Conservation (phyloP, 495 filamentous ascomycete species). For the Astrothelium macrocarpum region DNA sequence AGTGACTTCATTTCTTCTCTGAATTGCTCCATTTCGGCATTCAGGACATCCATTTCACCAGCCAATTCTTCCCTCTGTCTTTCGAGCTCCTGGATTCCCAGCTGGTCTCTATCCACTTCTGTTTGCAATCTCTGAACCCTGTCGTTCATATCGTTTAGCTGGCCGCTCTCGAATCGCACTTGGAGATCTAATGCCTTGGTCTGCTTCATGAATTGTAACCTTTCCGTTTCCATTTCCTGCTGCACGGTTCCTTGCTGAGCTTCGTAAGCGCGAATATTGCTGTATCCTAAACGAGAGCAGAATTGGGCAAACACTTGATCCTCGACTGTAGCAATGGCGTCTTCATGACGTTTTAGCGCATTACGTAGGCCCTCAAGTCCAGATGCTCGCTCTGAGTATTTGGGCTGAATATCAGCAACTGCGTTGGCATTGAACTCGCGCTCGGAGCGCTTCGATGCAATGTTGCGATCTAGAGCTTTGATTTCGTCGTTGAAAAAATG, state of each 20-base stretch:
- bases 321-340: conserved; percentile 74
- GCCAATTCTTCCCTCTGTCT: conserved; percentile 64
- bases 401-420: conserved; percentile 64
- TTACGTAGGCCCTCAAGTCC: conserved; percentile 56
- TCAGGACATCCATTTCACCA: conserved; percentile 57
- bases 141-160: conserved; percentile 55
- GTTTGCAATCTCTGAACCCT: conserved; percentile 59
- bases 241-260: conserved; percentile 84
- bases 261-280: conserved; percentile 85
- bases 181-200: conserved; percentile 70
- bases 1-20: conserved; percentile 59
- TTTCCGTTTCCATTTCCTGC: conserved; percentile 78
- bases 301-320: conserved; percentile 83
- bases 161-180: conserved; percentile 65
- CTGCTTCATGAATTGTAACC: conserved; percentile 74
- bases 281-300: conserved; percentile 77
- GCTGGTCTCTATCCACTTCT: conserved; percentile 52
- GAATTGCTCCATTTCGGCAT: conserved; percentile 67
- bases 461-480: conserved; percentile 71
- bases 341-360: conserved; percentile 57
- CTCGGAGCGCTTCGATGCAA: conserved; percentile 77
- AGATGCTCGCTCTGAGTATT: conserved; percentile 59
- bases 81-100: conserved; percentile 58
- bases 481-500: conserved; percentile 64
- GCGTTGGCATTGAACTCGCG: conserved; percentile 60